phyloP scores from a whole-genome alignment of 129 eudicot genomes.

The Lactuca saligna region DNA sequence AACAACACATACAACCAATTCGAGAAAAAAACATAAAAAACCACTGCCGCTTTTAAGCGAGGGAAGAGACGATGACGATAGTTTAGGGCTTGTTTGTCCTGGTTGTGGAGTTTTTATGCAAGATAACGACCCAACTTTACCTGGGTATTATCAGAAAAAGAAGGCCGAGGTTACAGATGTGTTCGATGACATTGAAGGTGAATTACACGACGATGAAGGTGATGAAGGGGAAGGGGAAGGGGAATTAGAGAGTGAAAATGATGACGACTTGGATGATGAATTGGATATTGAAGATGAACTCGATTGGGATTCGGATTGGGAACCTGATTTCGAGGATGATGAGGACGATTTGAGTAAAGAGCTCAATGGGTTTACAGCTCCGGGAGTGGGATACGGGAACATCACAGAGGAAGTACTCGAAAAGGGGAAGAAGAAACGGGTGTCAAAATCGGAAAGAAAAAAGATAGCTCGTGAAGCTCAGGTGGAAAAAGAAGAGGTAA shows the following conservation, averaged over 20 bases:
- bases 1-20: slow-evolving; percentile 38
- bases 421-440: slow-evolving; percentile 50
- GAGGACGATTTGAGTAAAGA: slow-evolving; percentile 58
- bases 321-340: slow-evolving; percentile 50
- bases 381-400: slow-evolving; percentile 87
- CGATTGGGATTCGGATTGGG: slow-evolving; percentile 69
- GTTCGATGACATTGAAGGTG: slow-evolving; percentile 35
- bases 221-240: slow-evolving; percentile 41
- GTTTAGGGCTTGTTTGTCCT: slow-evolving; percentile 73
- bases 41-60: slow-evolving; percentile 68
- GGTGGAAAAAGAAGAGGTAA: slow-evolving; percentile 66
- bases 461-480: slow-evolving; percentile 65
- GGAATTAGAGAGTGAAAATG: slow-evolving; percentile 39
- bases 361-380: slow-evolving; percentile 66
- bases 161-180: slow-evolving; percentile 36
- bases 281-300: slow-evolving; percentile 44
- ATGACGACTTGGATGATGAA: slow-evolving; percentile 38
- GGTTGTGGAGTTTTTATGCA: slow-evolving; percentile 99
- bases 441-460: slow-evolving; percentile 82
- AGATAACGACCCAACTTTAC: slow-evolving; percentile 76
- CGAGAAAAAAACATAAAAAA: slow-evolving; percentile 48
- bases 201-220: slow-evolving; percentile 42
- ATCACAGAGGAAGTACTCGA: slow-evolving; percentile 67
- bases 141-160: slow-evolving; percentile 79
- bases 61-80: slow-evolving; percentile 87